Evolutionary conservation across 148 eudicot genomes (phyloP).

Genomic region (Rhododendron ferrugineum): DNA sequence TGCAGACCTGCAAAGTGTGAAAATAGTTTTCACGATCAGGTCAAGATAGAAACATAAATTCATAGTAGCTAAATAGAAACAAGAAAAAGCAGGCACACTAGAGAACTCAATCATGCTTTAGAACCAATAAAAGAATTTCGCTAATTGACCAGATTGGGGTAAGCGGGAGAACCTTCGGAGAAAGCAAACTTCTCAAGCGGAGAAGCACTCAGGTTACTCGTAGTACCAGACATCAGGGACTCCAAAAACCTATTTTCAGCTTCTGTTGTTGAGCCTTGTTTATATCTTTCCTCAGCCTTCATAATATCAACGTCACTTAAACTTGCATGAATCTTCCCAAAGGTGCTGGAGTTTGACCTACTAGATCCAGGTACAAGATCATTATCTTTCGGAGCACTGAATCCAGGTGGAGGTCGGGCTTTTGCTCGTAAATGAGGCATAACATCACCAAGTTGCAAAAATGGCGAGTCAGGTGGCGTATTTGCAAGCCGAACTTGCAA

Average conservation of each 20-base stretch:
- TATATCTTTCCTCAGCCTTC: conserved; percentile 44
- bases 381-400: conserved; percentile 50
- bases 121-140: not conserved
- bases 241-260: conserved; percentile 81
- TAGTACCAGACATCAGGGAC: conserved; percentile 72
- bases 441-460: conserved; percentile 74
- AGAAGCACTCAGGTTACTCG: conserved; percentile 31
- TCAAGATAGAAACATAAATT: conserved; percentile 8
- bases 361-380: conserved; percentile 45
- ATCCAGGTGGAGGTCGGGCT: conserved; percentile 90
- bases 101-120: not conserved
- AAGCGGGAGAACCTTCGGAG: conserved; percentile 50
- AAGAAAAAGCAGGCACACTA: not conserved
- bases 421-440: conserved; percentile 96
- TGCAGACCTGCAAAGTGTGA: conserved; percentile 53
- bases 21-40: conserved; percentile 7
- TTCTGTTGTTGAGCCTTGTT: conserved; percentile 44
- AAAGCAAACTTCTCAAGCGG: conserved; percentile 52
- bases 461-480: conserved; percentile 65
- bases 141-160: not conserved
- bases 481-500: conserved; percentile 68
- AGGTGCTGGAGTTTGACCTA: conserved; percentile 35
- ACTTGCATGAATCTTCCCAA: conserved; percentile 42
- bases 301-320: conserved; percentile 35
- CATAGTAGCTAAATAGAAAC: not conserved